phyloP scores from a whole-genome alignment of 805 yeast genomes.

The Lipomyces kockii region DNA sequence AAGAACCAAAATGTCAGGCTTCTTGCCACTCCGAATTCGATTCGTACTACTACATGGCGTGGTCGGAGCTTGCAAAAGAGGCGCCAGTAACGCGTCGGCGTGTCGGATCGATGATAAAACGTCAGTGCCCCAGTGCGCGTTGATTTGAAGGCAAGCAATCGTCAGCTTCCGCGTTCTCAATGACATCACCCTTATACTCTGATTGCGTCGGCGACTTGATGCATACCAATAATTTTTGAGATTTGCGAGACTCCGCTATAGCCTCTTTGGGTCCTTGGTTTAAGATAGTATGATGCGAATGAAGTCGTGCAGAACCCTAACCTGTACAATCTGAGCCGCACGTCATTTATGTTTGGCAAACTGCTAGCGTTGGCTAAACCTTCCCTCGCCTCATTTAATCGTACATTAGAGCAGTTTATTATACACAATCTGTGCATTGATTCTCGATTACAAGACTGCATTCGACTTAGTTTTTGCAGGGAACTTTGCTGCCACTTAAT shows the following conservation, averaged over 20 bases:
- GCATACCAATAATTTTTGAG: neutral
- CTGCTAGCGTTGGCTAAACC: no score
- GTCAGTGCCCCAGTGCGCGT: slow-evolving; percentile 29
- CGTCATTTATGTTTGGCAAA: neutral
- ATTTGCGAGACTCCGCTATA: neutral
- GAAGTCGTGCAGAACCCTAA: neutral
- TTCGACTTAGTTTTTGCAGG: neutral
- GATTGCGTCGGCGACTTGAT: no score
- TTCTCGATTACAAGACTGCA: neutral
- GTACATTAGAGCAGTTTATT: no score
- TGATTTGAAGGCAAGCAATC: slow-evolving; percentile 29
- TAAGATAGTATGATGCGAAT: no score
- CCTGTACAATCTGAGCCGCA: neutral
- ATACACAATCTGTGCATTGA: neutral
- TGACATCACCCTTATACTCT: neutral
- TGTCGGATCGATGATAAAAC: slow-evolving; percentile 18
- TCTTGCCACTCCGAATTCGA: neutral
- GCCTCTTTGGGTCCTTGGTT: neutral
- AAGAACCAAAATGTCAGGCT: slow-evolving; percentile 65
- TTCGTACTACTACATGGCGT: neutral
- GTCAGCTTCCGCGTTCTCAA: slow-evolving; percentile 13
- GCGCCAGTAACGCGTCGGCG: slow-evolving; percentile 20
- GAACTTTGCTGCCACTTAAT: neutral
- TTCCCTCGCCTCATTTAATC: no score
- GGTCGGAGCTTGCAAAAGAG: neutral